Evolutionary conservation across 2,329 filamentous ascomycete genomes (phyloP), one percentile per base, ranked within the genome.

Genomic region (Fusarium tuaranense): DNA sequence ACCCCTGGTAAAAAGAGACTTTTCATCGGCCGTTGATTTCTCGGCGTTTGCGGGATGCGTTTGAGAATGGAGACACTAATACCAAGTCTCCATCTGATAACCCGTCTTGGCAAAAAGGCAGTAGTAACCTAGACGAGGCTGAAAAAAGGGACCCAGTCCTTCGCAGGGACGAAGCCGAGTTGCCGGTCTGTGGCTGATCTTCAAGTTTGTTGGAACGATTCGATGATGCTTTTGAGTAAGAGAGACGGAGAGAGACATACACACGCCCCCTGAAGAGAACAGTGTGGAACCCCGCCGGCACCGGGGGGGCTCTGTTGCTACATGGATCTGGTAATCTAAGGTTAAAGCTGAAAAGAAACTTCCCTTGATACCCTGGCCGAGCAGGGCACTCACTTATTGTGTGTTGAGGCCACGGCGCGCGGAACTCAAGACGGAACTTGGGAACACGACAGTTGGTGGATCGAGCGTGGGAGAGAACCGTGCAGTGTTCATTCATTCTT

Each of bases 241-340:
- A 55, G 18, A 53, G 48, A 44, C 10, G 38, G 18, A 30, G 46
- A 27, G 22, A 53, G 48, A 14, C 27, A 55, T 55, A 55, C 6
- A 55, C 27, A 55, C 48, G 27, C 48, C 48, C 48, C 27, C 27
- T 13, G 12, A 57, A 57, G 7, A 34, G 55, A 18, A 59, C 25
- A 30, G 25, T 53, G 48, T 53, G 48, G 55, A 16, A 16, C 16
- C 58, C 34, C 39, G 32, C 39, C 57, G 51, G 25, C 39, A 51
- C 55, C 63, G 41, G 41, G 39, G 36, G 32, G 30, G 3, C 16
- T 44, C 14, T 32, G 18, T 55, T 59, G 22, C n/a, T 65, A 25
- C 30, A 46, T 39, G 53, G 39, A 59, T 67, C 53, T 67, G 60
- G 63, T 25, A 69, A 67, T 67, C 63, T 30, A 63, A 69, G 66